These are phyloP conservation scores for Discostella stelligera DNA, from an alignment of 352 stramenopile genomes.

Conservation along the genomic window DNA sequence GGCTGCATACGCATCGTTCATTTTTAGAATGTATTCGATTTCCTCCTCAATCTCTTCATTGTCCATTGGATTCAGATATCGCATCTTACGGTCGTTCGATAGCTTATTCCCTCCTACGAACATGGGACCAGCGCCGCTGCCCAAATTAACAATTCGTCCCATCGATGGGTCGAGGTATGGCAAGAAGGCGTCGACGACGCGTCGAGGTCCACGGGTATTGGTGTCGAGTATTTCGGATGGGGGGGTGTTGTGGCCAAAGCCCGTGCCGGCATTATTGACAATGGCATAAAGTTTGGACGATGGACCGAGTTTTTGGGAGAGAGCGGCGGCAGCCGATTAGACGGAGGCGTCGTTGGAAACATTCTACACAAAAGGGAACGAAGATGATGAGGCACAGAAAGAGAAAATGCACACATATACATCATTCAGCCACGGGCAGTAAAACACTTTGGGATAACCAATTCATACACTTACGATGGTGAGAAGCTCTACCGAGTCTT, in stretches of 20 bases:
- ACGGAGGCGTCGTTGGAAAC: constrained; percentile 56
- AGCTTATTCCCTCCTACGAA: constrained; percentile 37
- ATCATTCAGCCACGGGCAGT: no score
- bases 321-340: constrained; percentile 37
- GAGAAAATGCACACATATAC: no score
- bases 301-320: constrained; percentile 28
- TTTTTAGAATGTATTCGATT: constrained; percentile 34
- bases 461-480: constrained; percentile 37
- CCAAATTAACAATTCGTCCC: constrained; percentile 75
- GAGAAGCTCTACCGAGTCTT: constrained; percentile 57
- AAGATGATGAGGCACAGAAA: no score
- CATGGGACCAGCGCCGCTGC: constrained; percentile 50
- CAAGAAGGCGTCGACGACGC: constrained; percentile 65
- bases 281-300: constrained; percentile 58
- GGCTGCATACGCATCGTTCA: constrained; percentile 13
- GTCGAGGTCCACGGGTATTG: constrained; percentile 63
- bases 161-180: constrained; percentile 39
- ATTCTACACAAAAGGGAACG: constrained; percentile 38
- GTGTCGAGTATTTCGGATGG: constrained; percentile 58
- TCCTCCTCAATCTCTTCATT: constrained; percentile 49
- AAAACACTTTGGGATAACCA: no score
- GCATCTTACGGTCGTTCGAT: constrained; percentile 19
- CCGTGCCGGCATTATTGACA: constrained; percentile 77
- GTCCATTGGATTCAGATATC: constrained; percentile 35
- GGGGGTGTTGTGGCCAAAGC: constrained; percentile 26